Conservation (phyloP, 176 grass and related monocot species). For the Musa acuminata region DNA sequence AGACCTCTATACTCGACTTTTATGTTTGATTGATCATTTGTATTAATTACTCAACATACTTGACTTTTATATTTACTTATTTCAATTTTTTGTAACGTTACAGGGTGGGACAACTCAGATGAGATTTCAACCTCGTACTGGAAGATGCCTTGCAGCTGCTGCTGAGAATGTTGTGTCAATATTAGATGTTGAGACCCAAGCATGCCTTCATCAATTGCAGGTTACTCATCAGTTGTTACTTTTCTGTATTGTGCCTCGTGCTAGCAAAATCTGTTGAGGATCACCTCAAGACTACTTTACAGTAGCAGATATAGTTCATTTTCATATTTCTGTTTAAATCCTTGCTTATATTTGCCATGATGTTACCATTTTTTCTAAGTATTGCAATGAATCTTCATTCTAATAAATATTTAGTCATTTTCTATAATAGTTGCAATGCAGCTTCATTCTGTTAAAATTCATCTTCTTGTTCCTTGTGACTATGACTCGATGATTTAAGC, state of each 20-base stretch:
- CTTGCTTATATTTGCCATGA: too few species aligned
- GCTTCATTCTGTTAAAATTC: too few species aligned
- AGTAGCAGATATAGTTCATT: too few species aligned
- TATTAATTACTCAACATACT: neutral
- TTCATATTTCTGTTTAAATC: too few species aligned
- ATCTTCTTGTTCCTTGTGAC: too few species aligned
- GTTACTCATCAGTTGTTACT: neutral
- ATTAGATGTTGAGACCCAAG: slow-evolving; percentile 77
- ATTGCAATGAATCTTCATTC: too few species aligned
- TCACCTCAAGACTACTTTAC: too few species aligned
- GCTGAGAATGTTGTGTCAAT: slow-evolving; percentile 71
- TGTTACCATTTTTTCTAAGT: too few species aligned
- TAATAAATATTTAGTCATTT: too few species aligned
- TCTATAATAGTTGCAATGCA: too few species aligned
- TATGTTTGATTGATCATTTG: slow-evolving; percentile 20
- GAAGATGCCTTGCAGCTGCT: slow-evolving; percentile 87
- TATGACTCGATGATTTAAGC: too few species aligned
- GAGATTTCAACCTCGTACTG: slow-evolving; percentile 85
- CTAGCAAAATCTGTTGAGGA: neutral
- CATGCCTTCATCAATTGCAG: neutral
- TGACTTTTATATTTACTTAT: neutral
- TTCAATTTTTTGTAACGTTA: neutral
- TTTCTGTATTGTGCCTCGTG: neutral
- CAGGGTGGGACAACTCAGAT: slow-evolving; percentile 87
- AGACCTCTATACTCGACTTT: neutral